Evolutionary conservation across 371 early-diverging fungal species (phyloP), one percentile per base, ranked within the genome.

Genomic region (Saksenaea vasiformis): DNA sequence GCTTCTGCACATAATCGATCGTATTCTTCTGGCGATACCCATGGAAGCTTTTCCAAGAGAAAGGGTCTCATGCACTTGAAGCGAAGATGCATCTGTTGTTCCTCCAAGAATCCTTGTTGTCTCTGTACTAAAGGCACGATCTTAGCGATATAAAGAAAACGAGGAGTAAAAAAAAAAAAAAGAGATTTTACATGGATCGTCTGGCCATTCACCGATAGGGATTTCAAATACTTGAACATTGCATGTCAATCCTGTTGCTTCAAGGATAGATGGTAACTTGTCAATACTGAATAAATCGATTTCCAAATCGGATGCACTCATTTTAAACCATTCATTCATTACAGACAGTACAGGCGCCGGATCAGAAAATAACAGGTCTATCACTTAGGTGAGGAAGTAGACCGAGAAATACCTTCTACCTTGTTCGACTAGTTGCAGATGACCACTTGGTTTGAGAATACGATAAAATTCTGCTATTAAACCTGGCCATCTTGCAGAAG

Each of bases 361-460:
- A 61, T 69, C 58, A 7, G 53, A 58, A 47, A 79, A 67, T 4
- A 65, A 26, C 22, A 70, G 59, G 47, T 73, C 77, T 79, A 47
- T 39, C 15, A n/a, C n/a, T n/a, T n/a, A n/a, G n/a, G n/a, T n/a
- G n/a, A 22, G 10, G 19, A 47, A 47, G 22, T 19, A 47, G 44
- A 26, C 3, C 34, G 28, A 28, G 38, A 27, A n/a, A 35, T 56
- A n/a, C n/a, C n/a, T n/a, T n/a, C n/a, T 72, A 68, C 72, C 72
- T 39, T 68, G 63, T 54, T 82, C 83, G 11, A 80, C 76, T 1
- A 85, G 54, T 59, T 85, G 79, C 38, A 85, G 67, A 69, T 75
- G 72, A 1, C 82, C 85, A 13, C 79, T 81, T 11, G 79, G 78
- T 36, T 76, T 74, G 4, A 77, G 60, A 26, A 84, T 65, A 3